phyloP scores from a whole-genome alignment of 495 filamentous ascomycete genomes.

The Entonaema liquescens region DNA sequence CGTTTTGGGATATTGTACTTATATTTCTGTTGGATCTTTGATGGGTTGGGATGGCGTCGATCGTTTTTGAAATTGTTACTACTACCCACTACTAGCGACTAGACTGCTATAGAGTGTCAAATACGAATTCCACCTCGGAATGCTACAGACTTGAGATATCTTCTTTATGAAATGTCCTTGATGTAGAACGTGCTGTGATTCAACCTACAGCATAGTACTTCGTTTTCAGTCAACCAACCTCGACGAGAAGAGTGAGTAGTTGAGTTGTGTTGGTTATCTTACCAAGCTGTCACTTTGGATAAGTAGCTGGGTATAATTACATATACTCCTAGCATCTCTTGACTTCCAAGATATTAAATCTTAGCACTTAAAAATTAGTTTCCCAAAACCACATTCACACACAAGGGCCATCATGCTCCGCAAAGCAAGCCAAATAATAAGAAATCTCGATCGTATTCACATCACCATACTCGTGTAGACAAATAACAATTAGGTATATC shows the following conservation, averaged over 20 bases:
- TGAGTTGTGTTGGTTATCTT: no score
- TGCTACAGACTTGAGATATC: background rate
- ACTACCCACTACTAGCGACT: background rate
- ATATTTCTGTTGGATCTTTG: background rate
- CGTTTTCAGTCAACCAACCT: no score
- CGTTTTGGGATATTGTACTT: background rate
- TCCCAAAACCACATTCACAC: background rate
- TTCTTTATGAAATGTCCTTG: no score
- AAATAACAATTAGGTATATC: background rate
- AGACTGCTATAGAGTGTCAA: background rate
- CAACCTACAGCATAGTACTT: no score
- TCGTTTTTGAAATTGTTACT: background rate
- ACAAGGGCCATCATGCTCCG: background rate
- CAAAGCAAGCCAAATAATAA: background rate
- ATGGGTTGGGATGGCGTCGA: background rate
- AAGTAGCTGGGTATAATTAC: no score
- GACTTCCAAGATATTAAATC: no score
- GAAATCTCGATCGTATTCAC: constrained; percentile 1
- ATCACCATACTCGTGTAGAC: background rate
- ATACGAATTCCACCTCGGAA: background rate
- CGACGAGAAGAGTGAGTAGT: no score
- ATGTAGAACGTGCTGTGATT: no score
- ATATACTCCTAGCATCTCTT: no score
- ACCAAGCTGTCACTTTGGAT: no score
- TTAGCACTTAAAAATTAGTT: background rate